These are phyloP conservation scores for Scedosporium boydii DNA, from an alignment of 2,329 filamentous ascomycete genomes.

Conservation along the genomic window DNA sequence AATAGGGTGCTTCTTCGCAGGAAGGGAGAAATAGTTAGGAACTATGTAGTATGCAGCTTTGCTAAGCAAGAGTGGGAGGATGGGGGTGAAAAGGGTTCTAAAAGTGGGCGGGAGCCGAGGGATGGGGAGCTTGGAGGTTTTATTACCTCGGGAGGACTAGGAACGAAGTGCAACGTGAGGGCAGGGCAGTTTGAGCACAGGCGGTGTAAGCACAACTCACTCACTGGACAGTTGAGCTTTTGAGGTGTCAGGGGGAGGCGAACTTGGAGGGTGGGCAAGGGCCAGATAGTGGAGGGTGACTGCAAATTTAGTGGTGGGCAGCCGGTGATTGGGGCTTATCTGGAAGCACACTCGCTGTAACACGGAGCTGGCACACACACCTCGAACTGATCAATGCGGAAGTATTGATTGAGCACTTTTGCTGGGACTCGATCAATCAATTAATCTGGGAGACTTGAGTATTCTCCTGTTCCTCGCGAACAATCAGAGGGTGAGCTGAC, in stretches of 20 bases:
- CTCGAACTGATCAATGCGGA: too few species aligned
- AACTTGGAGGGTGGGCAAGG: not conserved
- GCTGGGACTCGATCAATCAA: not conserved
- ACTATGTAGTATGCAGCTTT: not conserved
- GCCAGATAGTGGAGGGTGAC: not conserved
- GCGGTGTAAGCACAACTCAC: not conserved
- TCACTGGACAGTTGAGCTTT: not conserved
- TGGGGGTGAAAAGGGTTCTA: not conserved
- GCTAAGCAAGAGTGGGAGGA: not conserved
- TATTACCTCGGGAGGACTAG: not conserved
- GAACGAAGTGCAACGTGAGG: not conserved
- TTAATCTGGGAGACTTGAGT: not conserved
- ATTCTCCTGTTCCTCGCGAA: not conserved
- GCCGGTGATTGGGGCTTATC: not conserved
- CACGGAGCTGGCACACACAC: too few species aligned
- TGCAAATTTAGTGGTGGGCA: not conserved
- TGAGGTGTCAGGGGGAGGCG: not conserved
- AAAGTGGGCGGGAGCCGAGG: not conserved
- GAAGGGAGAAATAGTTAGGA: constrained; percentile 9
- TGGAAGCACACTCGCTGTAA: too few species aligned
- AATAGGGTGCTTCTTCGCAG: constrained; percentile 78
- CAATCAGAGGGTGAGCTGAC: not conserved
- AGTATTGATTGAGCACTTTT: too few species aligned
- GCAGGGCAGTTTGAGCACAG: not conserved
- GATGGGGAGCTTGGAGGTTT: not conserved